phyloP scores from a whole-genome alignment of 805 yeast genomes.

The Ogataea sp. region DNA sequence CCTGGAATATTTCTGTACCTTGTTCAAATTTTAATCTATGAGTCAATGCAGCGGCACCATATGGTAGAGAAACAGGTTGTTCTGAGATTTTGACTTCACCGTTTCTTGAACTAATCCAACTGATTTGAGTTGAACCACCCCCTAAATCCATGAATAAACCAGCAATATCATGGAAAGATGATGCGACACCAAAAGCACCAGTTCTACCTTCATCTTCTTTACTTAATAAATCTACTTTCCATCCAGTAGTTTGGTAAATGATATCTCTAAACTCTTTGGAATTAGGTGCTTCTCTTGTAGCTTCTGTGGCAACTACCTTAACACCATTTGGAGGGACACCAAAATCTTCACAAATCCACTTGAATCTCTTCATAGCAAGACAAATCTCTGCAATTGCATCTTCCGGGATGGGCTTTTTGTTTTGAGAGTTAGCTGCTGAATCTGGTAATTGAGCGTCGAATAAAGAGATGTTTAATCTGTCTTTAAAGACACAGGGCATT shows the following conservation, averaged over 20 bases:
- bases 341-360: constrained; percentile 63
- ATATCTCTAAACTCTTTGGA: constrained; percentile 49
- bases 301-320: constrained; percentile 66
- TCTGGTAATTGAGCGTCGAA: constrained; percentile 50
- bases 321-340: constrained; percentile 58
- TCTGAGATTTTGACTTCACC: constrained; percentile 50
- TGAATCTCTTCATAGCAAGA: constrained; percentile 58
- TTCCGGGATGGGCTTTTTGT: constrained; percentile 45
- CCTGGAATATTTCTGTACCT: constrained; percentile 39
- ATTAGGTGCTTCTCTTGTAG: constrained; percentile 62
- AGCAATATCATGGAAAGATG: constrained; percentile 56
- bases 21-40: constrained; percentile 46
- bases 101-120: constrained; percentile 54
- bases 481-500: constrained; percentile 73
- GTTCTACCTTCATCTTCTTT: constrained; percentile 59
- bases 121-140: constrained; percentile 61
- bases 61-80: constrained; percentile 58
- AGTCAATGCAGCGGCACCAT: constrained; percentile 65
- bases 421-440: constrained; percentile 14
- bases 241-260: constrained; percentile 50
- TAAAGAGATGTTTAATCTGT: constrained; percentile 60
- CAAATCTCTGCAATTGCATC: constrained; percentile 52
- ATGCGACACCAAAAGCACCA: constrained; percentile 69
- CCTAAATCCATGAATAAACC: constrained; percentile 72
- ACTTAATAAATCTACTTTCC: constrained; percentile 54